Base-by-base conservation (phyloP, 495 filamentous ascomycete genomes). In the Parathielavia appendiculata region DNA sequence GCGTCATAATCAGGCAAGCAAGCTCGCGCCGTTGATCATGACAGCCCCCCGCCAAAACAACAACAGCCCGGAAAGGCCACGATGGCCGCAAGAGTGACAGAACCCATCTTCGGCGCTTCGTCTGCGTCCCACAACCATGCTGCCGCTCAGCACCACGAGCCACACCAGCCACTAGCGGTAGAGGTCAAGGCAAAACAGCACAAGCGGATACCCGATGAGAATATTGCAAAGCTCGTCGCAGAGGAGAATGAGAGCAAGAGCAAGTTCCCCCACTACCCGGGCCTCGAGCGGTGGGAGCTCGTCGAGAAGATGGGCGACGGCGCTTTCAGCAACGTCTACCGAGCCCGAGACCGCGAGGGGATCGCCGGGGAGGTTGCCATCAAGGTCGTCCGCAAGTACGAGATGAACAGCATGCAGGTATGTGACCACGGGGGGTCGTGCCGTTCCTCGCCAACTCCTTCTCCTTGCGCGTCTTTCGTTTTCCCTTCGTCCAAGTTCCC, bases 251-350 rank as follows among this genome's bases (percentile, higher is more conserved):
- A 85, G 63, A 87, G 73, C 71, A 86, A 86, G 68, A 86, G 85
- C 57, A 95, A 92, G 68, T 83, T 97, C 70, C 93, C 95, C 30
- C 84, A 75, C 61, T 97, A 98, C 66, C 92, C 93, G 6, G 92
- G 92, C 38, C 75, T 98, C 22, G 95, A 97, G 58, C 79, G 93
- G 63, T 98, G 88, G 86, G 83, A 87, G 54, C 71, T 98, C 43
- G 7, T 95, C 40, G 92, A 97, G 73, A 98, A 98, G 79, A 98
- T 98, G 93, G 93, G 93, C 53, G 93, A 98, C 65, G 93, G 93
- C 51, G 93, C 93, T 44, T 98, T 98, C 79, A 97, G 92, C 78
- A 98, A 98, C 60, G 93, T 98, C 55, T 98, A 97, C 71, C 84
- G 89, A 4, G 93, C 95, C 17, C 79, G 77, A 57, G 95, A 98